Percentiles rank a stretch among this genome's conserved stretches.
Conservation (phyloP, 2,329 filamentous ascomycete genomes). For the Canariomyces notabilis region DNA sequence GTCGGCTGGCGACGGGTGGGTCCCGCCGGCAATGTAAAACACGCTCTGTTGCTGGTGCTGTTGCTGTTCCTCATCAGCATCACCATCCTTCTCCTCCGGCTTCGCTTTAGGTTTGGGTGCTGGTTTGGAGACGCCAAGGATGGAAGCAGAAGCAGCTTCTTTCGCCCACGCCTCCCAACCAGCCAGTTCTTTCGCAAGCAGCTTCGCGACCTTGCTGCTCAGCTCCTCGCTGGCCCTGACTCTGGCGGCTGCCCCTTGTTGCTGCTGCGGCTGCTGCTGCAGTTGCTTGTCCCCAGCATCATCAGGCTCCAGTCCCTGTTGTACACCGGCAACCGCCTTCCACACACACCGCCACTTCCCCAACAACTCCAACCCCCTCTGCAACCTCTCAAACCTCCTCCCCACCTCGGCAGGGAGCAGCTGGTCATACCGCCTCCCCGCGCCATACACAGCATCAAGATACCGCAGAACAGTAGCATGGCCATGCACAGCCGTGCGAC, state of each 20-base stretch:
- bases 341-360: constrained; percentile 31
- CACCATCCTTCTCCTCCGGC: constrained; percentile 1
- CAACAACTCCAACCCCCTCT: constrained; percentile 36
- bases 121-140: background rate
- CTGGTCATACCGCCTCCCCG: constrained; percentile 26
- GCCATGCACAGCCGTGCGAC: constrained; percentile 44
- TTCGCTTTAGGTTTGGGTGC: background rate
- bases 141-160: constrained; percentile 24
- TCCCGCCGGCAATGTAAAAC: constrained; percentile 41
- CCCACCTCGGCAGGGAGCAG: constrained; percentile 31
- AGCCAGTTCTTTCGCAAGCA: constrained; percentile 26
- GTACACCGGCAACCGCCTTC: constrained; percentile 8
- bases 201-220: constrained; percentile 2
- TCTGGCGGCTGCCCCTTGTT: too few relatives aligned
- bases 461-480: constrained; percentile 54
- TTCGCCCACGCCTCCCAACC: constrained; percentile 38
- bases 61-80: constrained; percentile 16
- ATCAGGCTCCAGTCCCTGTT: too few relatives aligned
- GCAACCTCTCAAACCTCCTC: constrained; percentile 37
- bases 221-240: background rate
- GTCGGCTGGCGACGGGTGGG: constrained; percentile 42
- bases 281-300: too few relatives aligned
- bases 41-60: constrained; percentile 16
- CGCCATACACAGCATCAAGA: constrained; percentile 50
- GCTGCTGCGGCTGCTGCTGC: too few relatives aligned